Conservation (phyloP, 2,329 filamentous ascomycete genomes). For the Amylocarpus encephaloides region DNA sequence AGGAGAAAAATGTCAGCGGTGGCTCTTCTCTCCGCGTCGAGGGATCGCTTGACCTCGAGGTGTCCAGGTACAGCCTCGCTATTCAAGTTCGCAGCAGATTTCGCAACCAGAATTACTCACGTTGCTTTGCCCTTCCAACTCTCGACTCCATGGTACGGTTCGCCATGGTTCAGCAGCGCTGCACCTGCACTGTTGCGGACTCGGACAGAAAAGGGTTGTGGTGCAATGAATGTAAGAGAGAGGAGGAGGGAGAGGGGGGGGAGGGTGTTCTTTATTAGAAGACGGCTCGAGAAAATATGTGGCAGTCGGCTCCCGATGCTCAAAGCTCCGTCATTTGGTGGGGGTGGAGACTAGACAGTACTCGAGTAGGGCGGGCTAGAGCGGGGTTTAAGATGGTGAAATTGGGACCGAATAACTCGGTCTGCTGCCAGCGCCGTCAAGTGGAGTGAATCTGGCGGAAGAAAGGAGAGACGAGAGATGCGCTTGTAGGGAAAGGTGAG, state of each 20-base stretch:
- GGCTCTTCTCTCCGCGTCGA: background rate
- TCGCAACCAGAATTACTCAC: slow-evolving; percentile 49
- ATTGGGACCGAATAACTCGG: background rate
- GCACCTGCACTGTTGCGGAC: slow-evolving; percentile 22
- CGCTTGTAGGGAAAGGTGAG: too few species aligned
- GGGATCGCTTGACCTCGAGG: background rate
- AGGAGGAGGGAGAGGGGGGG: too few species aligned
- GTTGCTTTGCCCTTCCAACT: slow-evolving; percentile 71
- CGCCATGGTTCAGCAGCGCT: slow-evolving; percentile 28
- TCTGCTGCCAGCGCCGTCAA: too few species aligned
- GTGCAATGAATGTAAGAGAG: slow-evolving; percentile 14
- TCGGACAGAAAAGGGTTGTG: slow-evolving; percentile 12
- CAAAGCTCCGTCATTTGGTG: slow-evolving; percentile 19
- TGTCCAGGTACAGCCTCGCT: background rate
- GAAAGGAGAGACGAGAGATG: too few species aligned
- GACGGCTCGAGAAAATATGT: slow-evolving; percentile 15
- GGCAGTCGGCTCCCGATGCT: background rate
- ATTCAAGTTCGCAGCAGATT: background rate
- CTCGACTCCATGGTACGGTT: slow-evolving; percentile 64
- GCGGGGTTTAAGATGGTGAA: background rate
- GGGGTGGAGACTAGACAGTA: too few species aligned
- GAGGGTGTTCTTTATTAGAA: slow-evolving; percentile 14
- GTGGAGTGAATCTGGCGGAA: too few species aligned
- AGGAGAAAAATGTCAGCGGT: slow-evolving; percentile 23
- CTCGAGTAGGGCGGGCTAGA: too few species aligned